Conservation (phyloP, 192 early-diverging fungal species). For the Physocladia obscura region DNA sequence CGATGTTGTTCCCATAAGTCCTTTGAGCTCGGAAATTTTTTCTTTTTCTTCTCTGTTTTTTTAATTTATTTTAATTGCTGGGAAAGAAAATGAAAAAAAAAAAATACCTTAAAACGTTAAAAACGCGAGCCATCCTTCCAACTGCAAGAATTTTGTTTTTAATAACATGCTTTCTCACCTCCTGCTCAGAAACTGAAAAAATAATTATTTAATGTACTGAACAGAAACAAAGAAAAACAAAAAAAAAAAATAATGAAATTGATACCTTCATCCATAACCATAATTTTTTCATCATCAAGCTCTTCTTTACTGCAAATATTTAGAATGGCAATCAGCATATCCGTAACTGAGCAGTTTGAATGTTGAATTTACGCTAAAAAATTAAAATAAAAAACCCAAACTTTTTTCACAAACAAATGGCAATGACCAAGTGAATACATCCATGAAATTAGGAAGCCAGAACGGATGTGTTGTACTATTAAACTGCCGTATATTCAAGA, state of each 20-base stretch:
- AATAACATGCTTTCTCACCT: slow-evolving; percentile 66
- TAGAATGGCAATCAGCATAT: slow-evolving; percentile 91
- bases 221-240: too few species aligned
- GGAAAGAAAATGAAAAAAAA: not conserved
- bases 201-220: not conserved
- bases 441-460: slow-evolving; percentile 98
- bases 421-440: slow-evolving; percentile 94
- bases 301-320: slow-evolving; percentile 95
- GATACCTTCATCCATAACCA: not conserved
- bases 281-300: slow-evolving; percentile 69
- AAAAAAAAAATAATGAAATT: slow-evolving; percentile 6
- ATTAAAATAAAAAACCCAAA: slow-evolving; percentile 33
- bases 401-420: slow-evolving; percentile 97
- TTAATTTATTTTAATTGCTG: not conserved
- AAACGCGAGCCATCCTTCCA: slow-evolving; percentile 84
- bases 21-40: slow-evolving; percentile 87
- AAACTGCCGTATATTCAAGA: slow-evolving; percentile 97
- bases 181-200: slow-evolving; percentile 48
- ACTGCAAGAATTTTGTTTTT: slow-evolving; percentile 89
- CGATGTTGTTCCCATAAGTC: slow-evolving; percentile 76
- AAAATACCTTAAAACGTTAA: slow-evolving; percentile 76
- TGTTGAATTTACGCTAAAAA: not conserved
- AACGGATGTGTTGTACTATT: slow-evolving; percentile 94
- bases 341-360: slow-evolving; percentile 67
- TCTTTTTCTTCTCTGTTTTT: slow-evolving; percentile 73